Conservation (phyloP, 805 yeast species). For the Diddensiella transvaalensis region DNA sequence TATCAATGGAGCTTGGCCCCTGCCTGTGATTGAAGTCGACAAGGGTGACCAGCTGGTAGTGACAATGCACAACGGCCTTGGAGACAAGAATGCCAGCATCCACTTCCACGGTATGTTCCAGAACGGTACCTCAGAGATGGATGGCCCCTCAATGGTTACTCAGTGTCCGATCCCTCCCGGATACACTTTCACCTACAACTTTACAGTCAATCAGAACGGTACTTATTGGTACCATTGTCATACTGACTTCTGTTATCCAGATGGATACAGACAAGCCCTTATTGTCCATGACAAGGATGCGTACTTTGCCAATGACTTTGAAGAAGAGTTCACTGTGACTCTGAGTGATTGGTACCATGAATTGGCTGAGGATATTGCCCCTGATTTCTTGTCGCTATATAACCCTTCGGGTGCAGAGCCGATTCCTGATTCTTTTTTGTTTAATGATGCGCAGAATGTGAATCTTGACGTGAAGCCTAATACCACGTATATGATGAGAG, state of each 20-base stretch:
- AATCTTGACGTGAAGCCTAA: slow-evolving; percentile 62
- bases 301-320: slow-evolving; percentile 59
- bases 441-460: slow-evolving; percentile 68
- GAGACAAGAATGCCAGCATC: slow-evolving; percentile 61
- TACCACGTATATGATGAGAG: slow-evolving; percentile 74
- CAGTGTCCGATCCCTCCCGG: slow-evolving; percentile 88
- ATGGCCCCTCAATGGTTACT: slow-evolving; percentile 80
- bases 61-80: slow-evolving; percentile 70
- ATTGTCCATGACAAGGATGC: slow-evolving; percentile 65
- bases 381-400: slow-evolving; percentile 55
- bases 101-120: slow-evolving; percentile 94
- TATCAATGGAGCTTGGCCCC: slow-evolving; percentile 69
- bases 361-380: slow-evolving; percentile 38
- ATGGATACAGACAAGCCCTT: slow-evolving; percentile 59
- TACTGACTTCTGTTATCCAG: slow-evolving; percentile 81
- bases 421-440: slow-evolving; percentile 71
- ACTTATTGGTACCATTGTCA: slow-evolving; percentile 98
- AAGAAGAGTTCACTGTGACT: slow-evolving; percentile 68
- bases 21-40: slow-evolving; percentile 70
- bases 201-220: slow-evolving; percentile 82
- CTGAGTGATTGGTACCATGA: slow-evolving; percentile 86
- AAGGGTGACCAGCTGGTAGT: slow-evolving; percentile 74
- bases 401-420: slow-evolving; percentile 99
- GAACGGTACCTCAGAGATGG: slow-evolving; percentile 69
- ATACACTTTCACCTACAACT: slow-evolving; percentile 71